Conservation (phyloP, 202 grass and related monocot genomes). For the Brachypodium distachyon region DNA sequence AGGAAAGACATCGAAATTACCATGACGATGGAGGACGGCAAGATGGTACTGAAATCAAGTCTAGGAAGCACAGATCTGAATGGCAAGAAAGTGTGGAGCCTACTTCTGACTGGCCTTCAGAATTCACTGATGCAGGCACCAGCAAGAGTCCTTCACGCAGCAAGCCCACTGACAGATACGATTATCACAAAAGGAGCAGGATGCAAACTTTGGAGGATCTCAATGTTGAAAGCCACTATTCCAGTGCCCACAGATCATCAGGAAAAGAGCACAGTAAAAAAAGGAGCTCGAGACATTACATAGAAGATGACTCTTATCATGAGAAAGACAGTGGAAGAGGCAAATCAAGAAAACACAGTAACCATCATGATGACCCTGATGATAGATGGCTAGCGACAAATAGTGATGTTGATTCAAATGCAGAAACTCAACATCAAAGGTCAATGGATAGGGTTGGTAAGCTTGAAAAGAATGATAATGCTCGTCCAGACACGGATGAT, state of each 20-base stretch:
- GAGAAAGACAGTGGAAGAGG: conserved; percentile 8
- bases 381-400: conserved; percentile 45
- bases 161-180: conserved; percentile 16
- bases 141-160: conserved; percentile 16
- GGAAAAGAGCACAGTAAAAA: background rate
- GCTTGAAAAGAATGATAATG: conserved; percentile 5
- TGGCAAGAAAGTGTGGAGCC: conserved; percentile 11
- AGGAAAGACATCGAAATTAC: conserved; percentile 12
- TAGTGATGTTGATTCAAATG: conserved; percentile 36
- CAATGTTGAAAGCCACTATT: background rate
- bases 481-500: conserved; percentile 16
- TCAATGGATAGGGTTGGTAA: background rate
- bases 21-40: conserved; percentile 14
- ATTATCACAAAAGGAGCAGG: background rate
- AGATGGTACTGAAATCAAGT: conserved; percentile 14
- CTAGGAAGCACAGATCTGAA: conserved; percentile 32
- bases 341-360: background rate
- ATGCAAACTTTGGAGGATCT: conserved; percentile 3
- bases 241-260: background rate
- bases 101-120: conserved; percentile 23
- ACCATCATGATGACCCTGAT: background rate
- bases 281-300: background rate
- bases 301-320: background rate
- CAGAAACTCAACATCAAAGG: background rate
- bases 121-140: conserved; percentile 10